Conservation (phyloP, 2,329 filamentous ascomycete genomes). For the Sporothrix brasiliensis region DNA sequence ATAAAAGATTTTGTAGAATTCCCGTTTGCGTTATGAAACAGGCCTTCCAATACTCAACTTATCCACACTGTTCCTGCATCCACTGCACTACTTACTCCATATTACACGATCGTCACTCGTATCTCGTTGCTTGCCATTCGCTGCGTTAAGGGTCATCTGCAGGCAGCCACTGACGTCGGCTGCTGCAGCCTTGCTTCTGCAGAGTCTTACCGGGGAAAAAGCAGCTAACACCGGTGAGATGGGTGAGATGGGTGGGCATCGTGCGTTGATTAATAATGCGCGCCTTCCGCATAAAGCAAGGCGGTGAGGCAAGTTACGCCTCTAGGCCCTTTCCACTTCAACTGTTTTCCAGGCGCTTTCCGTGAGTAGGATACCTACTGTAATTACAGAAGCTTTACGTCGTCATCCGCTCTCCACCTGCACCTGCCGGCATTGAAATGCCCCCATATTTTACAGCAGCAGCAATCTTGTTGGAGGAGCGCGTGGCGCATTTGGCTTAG, state of each 20-base stretch:
- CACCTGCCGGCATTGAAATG: background rate
- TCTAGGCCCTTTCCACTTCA: background rate
- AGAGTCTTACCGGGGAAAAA: background rate
- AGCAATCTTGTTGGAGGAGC: slow-evolving; percentile 13
- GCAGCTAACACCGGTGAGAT: background rate
- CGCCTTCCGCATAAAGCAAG: background rate
- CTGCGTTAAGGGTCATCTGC: background rate
- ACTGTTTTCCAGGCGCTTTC: background rate
- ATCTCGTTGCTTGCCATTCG: background rate
- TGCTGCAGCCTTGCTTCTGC: slow-evolving; percentile 11
- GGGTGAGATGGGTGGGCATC: background rate
- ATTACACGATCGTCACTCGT: background rate
- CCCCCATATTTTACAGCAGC: slow-evolving; percentile 12
- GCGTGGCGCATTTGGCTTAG: slow-evolving; percentile 21
- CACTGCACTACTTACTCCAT: background rate
- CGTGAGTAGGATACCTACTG: background rate
- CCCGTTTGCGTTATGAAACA: background rate
- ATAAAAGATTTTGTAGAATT: background rate
- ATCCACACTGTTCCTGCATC: background rate
- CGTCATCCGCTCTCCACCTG: background rate
- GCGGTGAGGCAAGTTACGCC: slow-evolving; percentile 22
- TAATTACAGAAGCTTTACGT: no score
- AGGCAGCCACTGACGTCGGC: background rate
- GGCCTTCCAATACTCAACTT: background rate
- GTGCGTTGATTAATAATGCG: slow-evolving; percentile 7